Base-by-base conservation (phyloP, 495 filamentous ascomycete genomes). In the Tetracladium setigerum region DNA sequence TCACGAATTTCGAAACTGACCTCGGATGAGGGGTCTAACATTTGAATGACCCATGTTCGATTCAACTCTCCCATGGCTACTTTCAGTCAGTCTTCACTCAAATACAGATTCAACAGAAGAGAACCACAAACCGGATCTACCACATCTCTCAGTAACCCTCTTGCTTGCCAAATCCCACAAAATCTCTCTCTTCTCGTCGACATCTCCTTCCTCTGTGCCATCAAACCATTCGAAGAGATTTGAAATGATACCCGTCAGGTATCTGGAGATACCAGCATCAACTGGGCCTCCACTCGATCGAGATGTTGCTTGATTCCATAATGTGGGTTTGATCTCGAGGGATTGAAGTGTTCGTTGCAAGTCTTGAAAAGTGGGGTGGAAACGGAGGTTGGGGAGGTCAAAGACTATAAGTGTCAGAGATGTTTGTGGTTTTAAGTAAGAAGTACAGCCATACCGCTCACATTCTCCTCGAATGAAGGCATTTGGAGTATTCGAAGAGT, bases 131-230 rank as follows among this genome's bases (percentile, higher is more conserved):
- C 76, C 76, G 12, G 75, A 63, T 41, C 92, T 73, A 2, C 92
- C 92, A 51, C 88, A 92, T 10, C 91, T 75, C 60, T 95, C 90
- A 18, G 83, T 77, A 30, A 97, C 68, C 30, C 92, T 73, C 44
- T 74, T 75, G 50, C 84, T 84, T 4, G 91, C 88, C 37, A 81
- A 65, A 50, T 87, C 82, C 86, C 87, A 92, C 12, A 97, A 67
- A 9, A 69, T 64, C 58, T 95, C 91, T 44, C 74, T 76, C 48
- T 80, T 67, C 19, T 78, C 78, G 8, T 30, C 13, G 15, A 30
- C 40, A 24, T 30, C 38, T 15, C 24, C 11, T 5, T 16, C 17
- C n/a, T 13, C 14, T 30, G 90, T 85, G 22, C 77, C 74, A 2
- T 77, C 62, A 9, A 97, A 70, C 91, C 92, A 97, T 18, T 67